These are phyloP conservation scores for Pezicula carpinea DNA, from an alignment of 2,329 filamentous ascomycete genomes.

Conservation along the genomic window DNA sequence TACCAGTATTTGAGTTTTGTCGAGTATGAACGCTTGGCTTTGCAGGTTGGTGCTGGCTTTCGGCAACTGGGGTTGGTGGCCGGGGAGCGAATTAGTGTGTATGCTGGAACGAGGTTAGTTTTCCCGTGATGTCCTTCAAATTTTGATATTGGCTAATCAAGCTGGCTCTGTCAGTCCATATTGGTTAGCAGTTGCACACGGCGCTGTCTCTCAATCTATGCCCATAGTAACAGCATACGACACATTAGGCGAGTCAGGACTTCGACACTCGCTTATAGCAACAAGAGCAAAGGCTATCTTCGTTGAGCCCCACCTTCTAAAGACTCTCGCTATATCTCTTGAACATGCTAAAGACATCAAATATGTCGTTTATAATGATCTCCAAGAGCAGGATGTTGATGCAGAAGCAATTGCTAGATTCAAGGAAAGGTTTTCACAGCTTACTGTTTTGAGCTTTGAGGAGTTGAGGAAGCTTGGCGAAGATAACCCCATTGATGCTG, in stretches of 20 bases:
- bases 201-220: conserved; percentile 72
- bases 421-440: conserved; percentile 47
- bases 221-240: conserved; percentile 93
- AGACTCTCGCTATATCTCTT: conserved; percentile 51
- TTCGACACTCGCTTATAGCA: conserved; percentile 80
- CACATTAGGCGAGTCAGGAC: conserved; percentile 77
- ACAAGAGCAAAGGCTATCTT: conserved; percentile 80
- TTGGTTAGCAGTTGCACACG: conserved; percentile 48
- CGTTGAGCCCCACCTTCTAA: conserved; percentile 72
- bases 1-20: conserved; percentile 74
- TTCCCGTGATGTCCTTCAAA: neutral
- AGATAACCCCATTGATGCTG: conserved; percentile 64
- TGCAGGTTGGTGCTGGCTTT: conserved; percentile 65
- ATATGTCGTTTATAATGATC: conserved; percentile 50
- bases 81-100: conserved; percentile 68
- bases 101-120: conserved; percentile 59
- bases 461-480: conserved; percentile 42
- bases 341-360: conserved; percentile 49
- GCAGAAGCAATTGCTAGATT: conserved; percentile 45
- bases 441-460: conserved; percentile 48
- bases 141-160: neutral
- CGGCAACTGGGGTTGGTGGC: conserved; percentile 65
- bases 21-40: conserved; percentile 66
- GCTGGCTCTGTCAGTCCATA: conserved; percentile 15
- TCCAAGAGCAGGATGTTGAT: conserved; percentile 43